These are phyloP conservation scores for Triticum turgidum DNA, from an alignment of 176 grass and related monocot genomes.

Conservation along the genomic window DNA sequence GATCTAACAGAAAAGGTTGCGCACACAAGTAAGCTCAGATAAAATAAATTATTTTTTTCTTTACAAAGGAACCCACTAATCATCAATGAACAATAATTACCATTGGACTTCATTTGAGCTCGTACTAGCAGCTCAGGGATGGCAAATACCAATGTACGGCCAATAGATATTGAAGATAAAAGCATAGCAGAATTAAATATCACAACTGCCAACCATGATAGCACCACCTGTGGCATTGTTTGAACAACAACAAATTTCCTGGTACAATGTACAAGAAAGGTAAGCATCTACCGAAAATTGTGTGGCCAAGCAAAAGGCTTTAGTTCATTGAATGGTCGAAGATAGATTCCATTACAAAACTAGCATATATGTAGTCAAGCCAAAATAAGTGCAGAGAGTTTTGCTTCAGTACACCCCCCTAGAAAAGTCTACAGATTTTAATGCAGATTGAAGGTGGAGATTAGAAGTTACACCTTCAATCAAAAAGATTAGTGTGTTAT, in stretches of 20 bases:
- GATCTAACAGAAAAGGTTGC: slow-evolving; percentile 35
- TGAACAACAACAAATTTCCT: slow-evolving; percentile 30
- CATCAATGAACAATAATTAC: slow-evolving; percentile 36
- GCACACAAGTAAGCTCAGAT: slow-evolving; percentile 1
- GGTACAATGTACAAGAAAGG: slow-evolving; percentile 15
- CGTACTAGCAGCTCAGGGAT: slow-evolving; percentile 38
- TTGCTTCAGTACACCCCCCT: too few relatives aligned
- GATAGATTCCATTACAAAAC: not conserved
- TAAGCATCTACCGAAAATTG: not conserved
- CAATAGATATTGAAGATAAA: slow-evolving; percentile 35
- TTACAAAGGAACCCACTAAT: slow-evolving; percentile 2
- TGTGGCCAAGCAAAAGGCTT: not conserved
- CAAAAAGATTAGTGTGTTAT: too few relatives aligned
- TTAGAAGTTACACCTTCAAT: too few relatives aligned
- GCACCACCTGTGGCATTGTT: slow-evolving; percentile 29
- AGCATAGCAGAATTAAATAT: slow-evolving; percentile 46
- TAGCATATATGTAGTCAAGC: not conserved
- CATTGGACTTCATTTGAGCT: slow-evolving; percentile 46
- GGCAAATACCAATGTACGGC: slow-evolving; percentile 40
- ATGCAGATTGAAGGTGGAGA: too few relatives aligned
- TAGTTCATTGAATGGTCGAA: not conserved
- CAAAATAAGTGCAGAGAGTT: not conserved
- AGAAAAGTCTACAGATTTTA: too few relatives aligned
- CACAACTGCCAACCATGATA: slow-evolving; percentile 34
- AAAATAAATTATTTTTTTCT: slow-evolving; percentile 12